Evolutionary conservation across 2,329 filamentous ascomycete species (phyloP).

Genomic region (Sclerotinia minor): DNA sequence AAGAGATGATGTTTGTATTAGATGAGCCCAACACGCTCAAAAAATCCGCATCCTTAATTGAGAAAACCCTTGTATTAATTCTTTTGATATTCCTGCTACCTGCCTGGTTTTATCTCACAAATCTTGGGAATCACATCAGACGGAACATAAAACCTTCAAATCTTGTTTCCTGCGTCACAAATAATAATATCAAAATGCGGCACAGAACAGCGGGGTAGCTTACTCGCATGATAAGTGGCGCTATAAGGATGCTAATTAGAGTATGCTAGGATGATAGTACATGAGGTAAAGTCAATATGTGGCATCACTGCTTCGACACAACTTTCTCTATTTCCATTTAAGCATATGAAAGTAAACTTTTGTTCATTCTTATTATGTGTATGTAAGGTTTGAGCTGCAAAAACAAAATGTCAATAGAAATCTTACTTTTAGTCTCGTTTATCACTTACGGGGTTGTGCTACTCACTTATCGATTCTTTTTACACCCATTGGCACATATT

Average conservation of each 20-base stretch:
- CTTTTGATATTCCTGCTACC: not conserved
- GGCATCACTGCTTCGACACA: not conserved
- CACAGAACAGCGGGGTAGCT: constrained; percentile 3
- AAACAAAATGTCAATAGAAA: not conserved
- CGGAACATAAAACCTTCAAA: too few relatives aligned
- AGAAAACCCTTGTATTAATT: not conserved
- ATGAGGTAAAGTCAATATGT: not conserved
- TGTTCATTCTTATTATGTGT: not conserved
- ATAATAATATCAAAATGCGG: not conserved
- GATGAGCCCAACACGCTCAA: too few relatives aligned
- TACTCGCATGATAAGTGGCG: not conserved
- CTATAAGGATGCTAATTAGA: not conserved
- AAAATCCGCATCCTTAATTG: not conserved
- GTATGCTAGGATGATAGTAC: not conserved
- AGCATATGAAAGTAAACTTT: not conserved
- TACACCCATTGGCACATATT: constrained; percentile 11
- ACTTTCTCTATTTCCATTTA: not conserved
- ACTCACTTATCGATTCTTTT: constrained; percentile 12
- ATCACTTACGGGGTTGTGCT: not conserved
- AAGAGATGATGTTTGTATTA: not conserved
- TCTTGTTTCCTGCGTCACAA: not conserved
- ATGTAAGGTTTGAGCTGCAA: not conserved
- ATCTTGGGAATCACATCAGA: not conserved
- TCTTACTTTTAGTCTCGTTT: not conserved
- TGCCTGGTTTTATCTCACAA: not conserved